A percentile compares a stretch with the other conserved stretches of the same genome.
These are phyloP conservation scores for Colletotrichum simmondsii DNA, from an alignment of 2,329 filamentous ascomycete species.

Conservation along the genomic window DNA sequence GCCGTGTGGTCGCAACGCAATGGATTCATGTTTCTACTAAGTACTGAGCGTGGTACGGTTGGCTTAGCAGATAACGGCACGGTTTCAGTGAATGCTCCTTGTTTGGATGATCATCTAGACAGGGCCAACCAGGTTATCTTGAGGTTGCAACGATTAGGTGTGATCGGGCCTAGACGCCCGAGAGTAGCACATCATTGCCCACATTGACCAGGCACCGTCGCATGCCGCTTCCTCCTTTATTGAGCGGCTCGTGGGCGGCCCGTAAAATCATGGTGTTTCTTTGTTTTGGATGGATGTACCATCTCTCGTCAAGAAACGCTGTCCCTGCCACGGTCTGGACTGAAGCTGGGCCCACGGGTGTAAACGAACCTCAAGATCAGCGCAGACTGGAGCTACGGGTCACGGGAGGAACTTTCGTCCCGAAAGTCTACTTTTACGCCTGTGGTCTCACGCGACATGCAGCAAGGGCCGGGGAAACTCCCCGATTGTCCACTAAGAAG, in stretches of 20 bases:
- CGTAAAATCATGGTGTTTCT: not conserved
- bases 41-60: no score
- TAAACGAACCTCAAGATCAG: slow-evolving; percentile 14
- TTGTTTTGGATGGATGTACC: not conserved
- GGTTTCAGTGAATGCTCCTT: not conserved
- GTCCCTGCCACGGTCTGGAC: not conserved
- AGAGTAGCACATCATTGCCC: not conserved
- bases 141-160: not conserved
- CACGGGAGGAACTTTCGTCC: not conserved
- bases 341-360: not conserved
- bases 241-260: not conserved
- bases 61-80: not conserved
- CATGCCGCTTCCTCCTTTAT: not conserved
- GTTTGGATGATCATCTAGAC: not conserved
- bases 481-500: not conserved
- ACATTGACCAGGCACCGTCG: not conserved
- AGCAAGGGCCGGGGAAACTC: slow-evolving; percentile 11
- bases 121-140: not conserved
- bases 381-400: not conserved
- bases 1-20: not conserved
- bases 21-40: no score
- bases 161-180: not conserved
- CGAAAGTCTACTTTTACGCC: not conserved
- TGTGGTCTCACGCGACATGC: not conserved
- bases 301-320: not conserved